Base-by-base conservation (phyloP, 495 filamentous ascomycete genomes). In the Haplographium delicatum region DNA sequence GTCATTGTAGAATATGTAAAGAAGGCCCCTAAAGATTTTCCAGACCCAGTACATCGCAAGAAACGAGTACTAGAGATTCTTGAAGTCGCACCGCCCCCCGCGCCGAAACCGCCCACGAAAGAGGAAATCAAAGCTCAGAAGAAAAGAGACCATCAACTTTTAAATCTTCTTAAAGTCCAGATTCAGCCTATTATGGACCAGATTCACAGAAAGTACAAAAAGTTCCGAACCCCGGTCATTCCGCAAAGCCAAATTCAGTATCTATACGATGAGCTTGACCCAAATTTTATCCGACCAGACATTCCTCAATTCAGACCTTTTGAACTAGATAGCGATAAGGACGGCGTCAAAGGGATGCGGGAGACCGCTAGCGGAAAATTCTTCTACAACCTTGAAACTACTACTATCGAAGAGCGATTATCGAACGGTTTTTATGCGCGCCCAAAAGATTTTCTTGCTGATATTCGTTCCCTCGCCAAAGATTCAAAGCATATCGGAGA, bases 161-260 rank as follows among this genome's bases (percentile, higher is more conserved):
- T 96, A 28, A 96, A 96, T 63, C 65, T 85, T 46, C 69, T 98
- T 46, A 97, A 96, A 68, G 74, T 91, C 15, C 74, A 84, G 20
- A 81, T 98, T 44, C 89, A 95, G 65, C 86, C 86, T 10, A 84
- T 96, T 56, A 95, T 98, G 89, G 91, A 97, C 53, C 85, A 94
- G 67, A 86, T 96, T 51, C 87, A 93, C 57, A 81, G 78, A 51
- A 81, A 77, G 56, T 91, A 93, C 65, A 85, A 84, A 62, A 84
- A 84, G 51, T 96, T 97, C 71, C 77, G 88, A 37, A 78, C 78
- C 23, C 84, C 88, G 3, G 77, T 88, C 26, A 82, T 98, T 58
- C 83, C 87, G 15, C 77, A 88, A 37, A 67, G 67, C 3, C 69
- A 80, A 30, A 88, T 94, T 42, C 68, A 75, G 24, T 94, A 96